Evolutionary conservation across 2,329 filamentous ascomycete genomes (phyloP).

Genomic region (Berkeleyomyces basicola): DNA sequence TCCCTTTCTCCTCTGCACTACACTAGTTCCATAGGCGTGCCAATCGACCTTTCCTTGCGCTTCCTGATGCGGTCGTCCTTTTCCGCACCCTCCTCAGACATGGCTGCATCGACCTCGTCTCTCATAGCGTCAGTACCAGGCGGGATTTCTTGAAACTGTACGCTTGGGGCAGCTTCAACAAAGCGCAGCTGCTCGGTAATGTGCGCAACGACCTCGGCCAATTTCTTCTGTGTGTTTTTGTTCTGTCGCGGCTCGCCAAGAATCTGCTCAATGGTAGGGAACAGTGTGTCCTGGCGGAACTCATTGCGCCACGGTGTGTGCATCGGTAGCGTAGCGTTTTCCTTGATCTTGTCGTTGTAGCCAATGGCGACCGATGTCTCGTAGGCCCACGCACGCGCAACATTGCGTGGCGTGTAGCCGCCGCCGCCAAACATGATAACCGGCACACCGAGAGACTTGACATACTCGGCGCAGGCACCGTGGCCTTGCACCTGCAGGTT

Average conservation of each 20-base stretch:
- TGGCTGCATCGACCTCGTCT: conserved; percentile 49
- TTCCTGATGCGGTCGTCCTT: conserved; percentile 36
- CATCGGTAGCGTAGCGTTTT: conserved; percentile 50
- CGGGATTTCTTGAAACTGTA: conserved; percentile 67
- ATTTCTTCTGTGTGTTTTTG: conserved; percentile 58
- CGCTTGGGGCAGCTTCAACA: conserved; percentile 68
- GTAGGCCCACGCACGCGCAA: conserved; percentile 90
- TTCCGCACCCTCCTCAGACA: conserved; percentile 48
- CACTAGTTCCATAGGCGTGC: conserved; percentile 36
- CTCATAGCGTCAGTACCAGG: conserved; percentile 54
- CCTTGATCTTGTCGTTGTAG: conserved; percentile 46
- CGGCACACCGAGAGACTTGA: conserved; percentile 65
- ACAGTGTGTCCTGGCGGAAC: conserved; percentile 75
- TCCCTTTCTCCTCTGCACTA: background rate
- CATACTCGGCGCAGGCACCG: conserved; percentile 76
- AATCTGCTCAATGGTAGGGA: conserved; percentile 66
- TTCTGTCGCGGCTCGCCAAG: conserved; percentile 55
- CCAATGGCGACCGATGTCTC: conserved; percentile 84
- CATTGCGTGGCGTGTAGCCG: conserved; percentile 91
- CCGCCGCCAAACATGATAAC: conserved; percentile 86
- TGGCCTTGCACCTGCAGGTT: conserved; percentile 94
- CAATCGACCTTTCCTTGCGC: conserved; percentile 40
- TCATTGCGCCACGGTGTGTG: conserved; percentile 77
- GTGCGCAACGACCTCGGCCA: conserved; percentile 59
- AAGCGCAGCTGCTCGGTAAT: conserved; percentile 78